Base-by-base conservation (phyloP, 2,329 filamentous ascomycete species). In the Sporothrix humicola region DNA sequence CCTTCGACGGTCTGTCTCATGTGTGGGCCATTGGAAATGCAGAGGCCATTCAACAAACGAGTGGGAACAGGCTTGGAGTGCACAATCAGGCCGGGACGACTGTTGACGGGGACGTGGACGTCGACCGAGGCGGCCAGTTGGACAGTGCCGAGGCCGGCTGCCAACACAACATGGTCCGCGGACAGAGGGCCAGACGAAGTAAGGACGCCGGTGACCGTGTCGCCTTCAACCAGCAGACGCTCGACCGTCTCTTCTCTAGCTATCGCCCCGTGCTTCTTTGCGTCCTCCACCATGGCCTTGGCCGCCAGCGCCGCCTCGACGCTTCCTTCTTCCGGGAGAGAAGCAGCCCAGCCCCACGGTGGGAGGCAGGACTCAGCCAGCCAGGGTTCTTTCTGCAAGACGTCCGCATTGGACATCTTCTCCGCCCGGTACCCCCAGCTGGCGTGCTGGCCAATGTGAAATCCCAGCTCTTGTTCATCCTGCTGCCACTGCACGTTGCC, bases 81-180 rank as follows among this genome's bases (percentile, higher is more conserved):
- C 59, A 80, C 76, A n/a, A 81, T 77, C 31, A 81, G 58, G 10
- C 79, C 80, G 1, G 77, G 73, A 10, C 77, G 75, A 42, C 74
- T 75, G 9, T 69, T 54, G 23, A 80, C 73, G 0, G 79, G 79
- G 31, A 81, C 66, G 1, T 65, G 73, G 66, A 81, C 73, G 68
- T 76, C 77, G 42, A 76, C 77, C 0, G 76, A 20, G 1, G 77
- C 79, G 13, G 76, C 74, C 7, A 81, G 77, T 8, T 75, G 52
- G 15, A 79, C 78, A 17, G 77, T 78, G 26, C 78, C 79, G 6
- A 80, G 50, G 17, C 79, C 79, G 17, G 78, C 80, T 5, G 80
- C 80, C 3, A 81, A 70, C 8, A 81, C 77, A 61, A 81, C 79
- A 37, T 81, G 80, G 70, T 79, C 77, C 26, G 77, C 79, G 2